phyloP scores from a whole-genome alignment of 2,329 filamentous ascomycete genomes.

The Penicillium sp. region DNA sequence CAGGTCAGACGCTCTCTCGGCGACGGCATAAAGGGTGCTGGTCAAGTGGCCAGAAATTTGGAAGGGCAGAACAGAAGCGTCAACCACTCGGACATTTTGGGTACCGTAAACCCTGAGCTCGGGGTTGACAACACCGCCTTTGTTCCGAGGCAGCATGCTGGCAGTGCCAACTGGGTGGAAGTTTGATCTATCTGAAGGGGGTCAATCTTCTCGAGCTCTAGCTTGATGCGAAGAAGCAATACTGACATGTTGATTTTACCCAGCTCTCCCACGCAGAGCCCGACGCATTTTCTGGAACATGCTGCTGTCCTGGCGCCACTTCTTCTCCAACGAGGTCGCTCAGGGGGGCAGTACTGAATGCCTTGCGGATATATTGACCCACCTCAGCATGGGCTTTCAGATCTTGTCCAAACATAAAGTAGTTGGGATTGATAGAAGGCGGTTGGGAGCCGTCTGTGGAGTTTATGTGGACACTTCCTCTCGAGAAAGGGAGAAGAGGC shows the following conservation, averaged over 20 bases:
- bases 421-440: slow-evolving; percentile 29
- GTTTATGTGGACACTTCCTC: slow-evolving; percentile 27
- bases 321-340: slow-evolving; percentile 24
- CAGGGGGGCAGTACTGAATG: slow-evolving; percentile 21
- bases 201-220: not conserved
- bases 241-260: slow-evolving; percentile 27
- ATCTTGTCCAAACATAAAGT: slow-evolving; percentile 28
- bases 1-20: slow-evolving; percentile 32
- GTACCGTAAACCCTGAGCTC: slow-evolving; percentile 36
- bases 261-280: slow-evolving; percentile 25
- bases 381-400: slow-evolving; percentile 21
- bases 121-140: slow-evolving; percentile 34
- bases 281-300: slow-evolving; percentile 21
- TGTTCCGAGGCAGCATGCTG: slow-evolving; percentile 33
- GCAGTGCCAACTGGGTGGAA: slow-evolving; percentile 34
- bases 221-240: not conserved
- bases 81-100: slow-evolving; percentile 34
- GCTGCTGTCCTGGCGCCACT: slow-evolving; percentile 20
- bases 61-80: slow-evolving; percentile 34
- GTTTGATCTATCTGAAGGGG: slow-evolving; percentile 25
- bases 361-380: slow-evolving; percentile 23
- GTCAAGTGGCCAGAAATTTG: slow-evolving; percentile 32
- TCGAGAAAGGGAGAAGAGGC: slow-evolving; percentile 28
- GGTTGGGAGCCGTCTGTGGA: slow-evolving; percentile 19
- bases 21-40: slow-evolving; percentile 33